Evolutionary conservation across 345 rosid species (phyloP), one percentile per base, ranked within the genome.

Genomic region (Bruguiera parviflora): DNA sequence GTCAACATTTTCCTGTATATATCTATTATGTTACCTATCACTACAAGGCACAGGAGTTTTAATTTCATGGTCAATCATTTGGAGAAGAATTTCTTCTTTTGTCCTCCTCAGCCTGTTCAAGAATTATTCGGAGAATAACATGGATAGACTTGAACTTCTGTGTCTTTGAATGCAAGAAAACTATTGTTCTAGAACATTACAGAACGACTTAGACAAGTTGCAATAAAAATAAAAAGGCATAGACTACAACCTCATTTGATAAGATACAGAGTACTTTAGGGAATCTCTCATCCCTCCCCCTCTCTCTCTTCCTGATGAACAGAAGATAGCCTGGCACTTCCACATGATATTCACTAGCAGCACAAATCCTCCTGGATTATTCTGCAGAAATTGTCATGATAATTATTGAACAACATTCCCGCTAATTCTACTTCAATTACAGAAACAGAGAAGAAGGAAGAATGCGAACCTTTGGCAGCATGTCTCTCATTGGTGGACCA

Each of bases 61-160:
- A 13, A 11, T 13, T 13, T 43, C 5, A 13, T 5, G 6, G 9
- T 87, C 67, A 95, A 74, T 52, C 88, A 93, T 74, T 92, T 92
- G 5, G 90, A 37, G 89, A 66, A 81, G 92, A 82, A 61, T 74
- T 79, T 63, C 85, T 84, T 69, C 82, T 87, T 67, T 86, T 43
- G 57, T 90, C 96, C 71, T 87, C 96, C 46, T 86, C 94, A 62
- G 80, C 78, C 98, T 94, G 83, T 69, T 43, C 72, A 63, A 77
- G 39, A 62, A 43, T 11, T 53, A 10, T 64, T 43, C 31, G 27
- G 49, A 13, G 51, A 22, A 46, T 56, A 25, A 24, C 19, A 16
- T 27, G 32, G 22, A 15, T 0, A 11, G 8, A 24, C 28, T 49
- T 53, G 11, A 10, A 13, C 13, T 66, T 11, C 49, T 64, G 35